Base-by-base conservation (phyloP, 441 rosid genomes). In the Iberis amara region DNA sequence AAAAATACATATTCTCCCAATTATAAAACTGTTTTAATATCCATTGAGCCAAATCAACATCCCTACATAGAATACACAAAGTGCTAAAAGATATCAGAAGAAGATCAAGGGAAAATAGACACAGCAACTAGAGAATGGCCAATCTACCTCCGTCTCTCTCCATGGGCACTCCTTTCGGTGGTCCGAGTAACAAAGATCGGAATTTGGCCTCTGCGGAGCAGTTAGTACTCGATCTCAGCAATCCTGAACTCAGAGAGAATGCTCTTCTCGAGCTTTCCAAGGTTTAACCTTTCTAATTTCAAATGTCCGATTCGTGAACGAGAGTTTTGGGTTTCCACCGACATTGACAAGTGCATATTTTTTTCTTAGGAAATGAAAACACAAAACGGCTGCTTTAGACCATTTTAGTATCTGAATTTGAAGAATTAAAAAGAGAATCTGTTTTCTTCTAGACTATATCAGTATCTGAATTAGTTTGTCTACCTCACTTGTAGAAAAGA, bases 211-310 rank as follows among this genome's bases (percentile, higher is more conserved):
- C 99, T 7, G 99, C 95, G 0, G 97, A 92, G 68, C 89, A 89
- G 31, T 65, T 92, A 69, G 97, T 92, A 4, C 99, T 89, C 65
- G 97, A 92, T 67, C 94, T 92, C 14, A 84, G 97, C 69, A 86
- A 89, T 68, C 97, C 97, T 3, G 99, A 92, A 70, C 95, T 86
- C 71, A 79, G 99, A 36, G 99, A 92, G 55, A 89, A 89, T 55
- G 99, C 96, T 36, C 90, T 92, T 12, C 92, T 92, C 42, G 97
- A 92, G 59, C 92, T 92, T 54, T 86, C 95, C 26, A 92, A 86
- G 96, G 99, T 86, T 61, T 38, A 4, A 30, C 38, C 30, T 26
- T 8, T 3, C 10, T 44, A 2, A 32, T 32, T 40, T 61, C 44
- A 10, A 23, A 7, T 61, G 1, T 35, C 38, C 0, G 53, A 54